These are phyloP conservation scores for Ochetophila trinervis DNA, from an alignment of 306 rosid species.

Conservation along the genomic window DNA sequence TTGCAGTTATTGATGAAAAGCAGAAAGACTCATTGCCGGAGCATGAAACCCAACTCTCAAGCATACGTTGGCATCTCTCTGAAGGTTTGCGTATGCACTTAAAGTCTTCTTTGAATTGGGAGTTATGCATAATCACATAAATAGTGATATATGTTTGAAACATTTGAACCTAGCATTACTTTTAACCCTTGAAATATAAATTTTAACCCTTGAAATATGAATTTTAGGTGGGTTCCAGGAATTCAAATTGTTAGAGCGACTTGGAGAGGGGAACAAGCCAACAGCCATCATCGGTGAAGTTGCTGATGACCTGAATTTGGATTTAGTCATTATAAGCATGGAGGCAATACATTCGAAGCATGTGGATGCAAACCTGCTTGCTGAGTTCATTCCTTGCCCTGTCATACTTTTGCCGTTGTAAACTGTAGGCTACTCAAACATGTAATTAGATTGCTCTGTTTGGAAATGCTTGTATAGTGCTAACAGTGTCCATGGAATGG, in stretches of 20 bases:
- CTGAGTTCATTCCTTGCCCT: slow-evolving; percentile 91
- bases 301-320: slow-evolving; percentile 86
- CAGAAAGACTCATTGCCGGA: slow-evolving; percentile 76
- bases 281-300: slow-evolving; percentile 89
- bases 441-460: background rate
- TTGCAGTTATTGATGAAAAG: slow-evolving; percentile 81
- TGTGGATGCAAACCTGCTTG: slow-evolving; percentile 89
- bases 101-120: background rate
- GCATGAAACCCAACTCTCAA: slow-evolving; percentile 81
- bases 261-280: slow-evolving; percentile 86
- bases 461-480: background rate
- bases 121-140: slow-evolving; percentile 1
- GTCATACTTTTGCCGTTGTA: slow-evolving; percentile 82
- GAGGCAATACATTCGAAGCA: slow-evolving; percentile 95
- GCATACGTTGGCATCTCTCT: slow-evolving; percentile 85
- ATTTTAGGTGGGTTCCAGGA: slow-evolving; percentile 76
- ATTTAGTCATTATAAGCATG: slow-evolving; percentile 91
- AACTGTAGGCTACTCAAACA: too few relatives aligned
- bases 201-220: slow-evolving; percentile 23
- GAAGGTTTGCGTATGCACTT: slow-evolving; percentile 53
- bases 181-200: slow-evolving; percentile 10
- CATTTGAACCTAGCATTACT: background rate
- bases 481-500: background rate
- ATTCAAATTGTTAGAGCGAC: slow-evolving; percentile 68
- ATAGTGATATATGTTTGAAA: slow-evolving; percentile 3